Evolutionary conservation across 129 eudicot genomes (phyloP).

Genomic region (Flaveria ramosissima): DNA sequence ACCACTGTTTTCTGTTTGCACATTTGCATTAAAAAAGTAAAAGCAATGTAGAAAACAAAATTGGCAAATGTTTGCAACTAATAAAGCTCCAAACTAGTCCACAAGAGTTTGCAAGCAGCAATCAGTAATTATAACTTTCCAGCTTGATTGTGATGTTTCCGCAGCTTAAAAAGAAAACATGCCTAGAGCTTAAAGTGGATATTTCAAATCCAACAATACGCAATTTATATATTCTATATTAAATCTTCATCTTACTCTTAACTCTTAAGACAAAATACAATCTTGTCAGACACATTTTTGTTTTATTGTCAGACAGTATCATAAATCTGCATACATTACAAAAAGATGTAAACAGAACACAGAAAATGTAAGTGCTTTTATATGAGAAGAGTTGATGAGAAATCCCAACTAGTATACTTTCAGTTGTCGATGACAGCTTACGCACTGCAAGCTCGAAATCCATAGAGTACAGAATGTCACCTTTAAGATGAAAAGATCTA

Average conservation of each 20-base stretch:
- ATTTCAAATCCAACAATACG: background rate
- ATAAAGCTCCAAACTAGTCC: background rate
- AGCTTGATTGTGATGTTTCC: conserved; percentile 11
- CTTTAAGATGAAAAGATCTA: conserved; percentile 5
- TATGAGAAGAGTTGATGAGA: background rate
- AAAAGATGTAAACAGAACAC: background rate
- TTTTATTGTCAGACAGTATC: background rate
- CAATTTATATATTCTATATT: background rate
- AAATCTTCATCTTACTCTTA: background rate
- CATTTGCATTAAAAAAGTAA: background rate
- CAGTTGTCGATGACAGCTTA: conserved; percentile 12
- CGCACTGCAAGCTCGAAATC: conserved; percentile 12
- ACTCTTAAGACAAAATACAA: background rate
- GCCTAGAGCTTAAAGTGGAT: background rate
- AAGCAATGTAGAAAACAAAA: background rate
- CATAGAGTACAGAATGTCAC: conserved; percentile 5
- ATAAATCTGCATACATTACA: background rate
- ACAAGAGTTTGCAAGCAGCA: background rate
- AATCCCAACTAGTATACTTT: conserved; percentile 15
- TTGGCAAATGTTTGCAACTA: background rate
- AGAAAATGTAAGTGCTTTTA: background rate
- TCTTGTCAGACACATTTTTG: background rate
- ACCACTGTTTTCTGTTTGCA: background rate
- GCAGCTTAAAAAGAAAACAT: background rate
- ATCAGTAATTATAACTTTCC: background rate